Conservation (phyloP, 768 basidiomycete genomes). For the Boletus sensibilis region DNA sequence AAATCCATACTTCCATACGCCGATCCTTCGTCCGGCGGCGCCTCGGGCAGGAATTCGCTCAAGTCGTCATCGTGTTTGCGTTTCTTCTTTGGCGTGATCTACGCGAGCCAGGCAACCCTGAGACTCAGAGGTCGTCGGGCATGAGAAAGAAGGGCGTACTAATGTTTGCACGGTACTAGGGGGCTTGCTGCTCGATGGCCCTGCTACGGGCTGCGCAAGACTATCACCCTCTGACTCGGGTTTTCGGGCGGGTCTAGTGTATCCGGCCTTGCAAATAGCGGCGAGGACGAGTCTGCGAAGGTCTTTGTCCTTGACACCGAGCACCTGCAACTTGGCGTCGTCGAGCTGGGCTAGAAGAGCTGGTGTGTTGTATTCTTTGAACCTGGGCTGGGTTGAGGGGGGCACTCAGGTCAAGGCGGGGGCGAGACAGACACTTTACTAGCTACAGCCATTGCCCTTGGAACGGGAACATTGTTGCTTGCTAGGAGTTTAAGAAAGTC, state of each 20-base stretch:
- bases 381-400: constrained; percentile 44
- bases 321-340: constrained; percentile 53
- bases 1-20: constrained; percentile 62
- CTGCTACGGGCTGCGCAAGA: neutral
- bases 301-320: constrained; percentile 65
- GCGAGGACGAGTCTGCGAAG: constrained; percentile 57
- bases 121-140: neutral
- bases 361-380: constrained; percentile 67
- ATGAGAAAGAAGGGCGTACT: constrained; percentile 24
- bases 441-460: constrained; percentile 68
- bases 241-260: constrained; percentile 30
- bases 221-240: constrained; percentile 15
- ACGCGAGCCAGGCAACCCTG: constrained; percentile 1
- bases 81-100: constrained; percentile 57
- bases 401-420: neutral
- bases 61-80: constrained; percentile 40
- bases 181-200: constrained; percentile 11
- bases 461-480: constrained; percentile 51
- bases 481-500: constrained; percentile 67
- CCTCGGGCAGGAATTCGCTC: constrained; percentile 60
- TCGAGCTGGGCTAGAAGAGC: constrained; percentile 55
- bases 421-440: constrained; percentile 57
- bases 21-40: constrained; percentile 49
- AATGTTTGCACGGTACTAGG: constrained; percentile 29
- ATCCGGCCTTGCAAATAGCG: constrained; percentile 66